phyloP scores from a whole-genome alignment of 169 alveolate species.

The Eimeria necatrix region DNA sequence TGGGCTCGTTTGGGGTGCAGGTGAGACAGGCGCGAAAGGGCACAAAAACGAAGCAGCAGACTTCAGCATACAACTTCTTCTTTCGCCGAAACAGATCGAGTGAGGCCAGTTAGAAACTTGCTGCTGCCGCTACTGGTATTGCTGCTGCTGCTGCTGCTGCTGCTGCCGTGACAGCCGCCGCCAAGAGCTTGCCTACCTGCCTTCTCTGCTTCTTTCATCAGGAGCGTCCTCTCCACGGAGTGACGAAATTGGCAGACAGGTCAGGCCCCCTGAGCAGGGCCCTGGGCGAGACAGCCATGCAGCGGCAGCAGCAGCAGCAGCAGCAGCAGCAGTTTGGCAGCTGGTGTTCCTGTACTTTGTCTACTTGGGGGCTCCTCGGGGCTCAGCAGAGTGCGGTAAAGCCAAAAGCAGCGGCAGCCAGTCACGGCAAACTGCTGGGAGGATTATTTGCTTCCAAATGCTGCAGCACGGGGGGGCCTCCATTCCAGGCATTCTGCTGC shows the following conservation, averaged over 20 bases:
- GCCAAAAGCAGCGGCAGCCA: no score
- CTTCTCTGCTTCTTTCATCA: not conserved
- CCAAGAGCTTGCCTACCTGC: not conserved
- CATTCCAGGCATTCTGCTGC: no score
- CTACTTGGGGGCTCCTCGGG: no score
- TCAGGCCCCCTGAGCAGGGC: not conserved
- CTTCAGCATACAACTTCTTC: constrained; percentile 21
- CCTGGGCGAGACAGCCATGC: no score
- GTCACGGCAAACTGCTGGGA: no score
- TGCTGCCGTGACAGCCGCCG: not conserved
- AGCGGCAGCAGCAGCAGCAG: no score
- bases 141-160: constrained; percentile 29
- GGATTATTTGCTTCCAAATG: no score
- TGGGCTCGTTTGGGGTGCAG: not conserved
- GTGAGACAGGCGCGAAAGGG: not conserved
- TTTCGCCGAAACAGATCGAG: not conserved
- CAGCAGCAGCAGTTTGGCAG: no score
- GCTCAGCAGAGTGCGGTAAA: no score
- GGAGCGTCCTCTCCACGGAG: not conserved
- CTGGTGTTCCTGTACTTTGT: no score
- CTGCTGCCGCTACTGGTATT: constrained; percentile 6
- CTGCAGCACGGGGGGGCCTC: no score
- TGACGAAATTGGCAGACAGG: not conserved
- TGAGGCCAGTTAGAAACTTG: not conserved
- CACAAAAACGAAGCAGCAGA: constrained; percentile 6